phyloP scores from a whole-genome alignment of 2,329 filamentous ascomycete species.

The Paraphaeosphaeria minitans region DNA sequence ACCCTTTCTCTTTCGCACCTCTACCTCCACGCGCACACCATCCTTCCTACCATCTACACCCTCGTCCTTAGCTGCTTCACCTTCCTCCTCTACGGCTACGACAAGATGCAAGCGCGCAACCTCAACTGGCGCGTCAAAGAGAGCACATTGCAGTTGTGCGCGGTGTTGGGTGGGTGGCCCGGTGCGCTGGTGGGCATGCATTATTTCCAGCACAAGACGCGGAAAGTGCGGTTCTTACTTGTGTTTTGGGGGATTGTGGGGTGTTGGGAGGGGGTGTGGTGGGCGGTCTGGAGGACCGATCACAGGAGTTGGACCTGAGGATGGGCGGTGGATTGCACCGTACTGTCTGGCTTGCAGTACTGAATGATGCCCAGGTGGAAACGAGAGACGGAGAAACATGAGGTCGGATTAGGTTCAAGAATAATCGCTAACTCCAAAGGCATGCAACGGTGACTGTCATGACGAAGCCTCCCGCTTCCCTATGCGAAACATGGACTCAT shows the following conservation, averaged over 20 bases:
- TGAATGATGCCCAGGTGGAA: not conserved
- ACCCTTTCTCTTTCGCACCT: conserved; percentile 56
- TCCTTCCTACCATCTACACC: conserved; percentile 25
- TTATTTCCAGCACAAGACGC: conserved; percentile 46
- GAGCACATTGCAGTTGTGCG: conserved; percentile 35
- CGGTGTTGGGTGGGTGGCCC: conserved; percentile 41
- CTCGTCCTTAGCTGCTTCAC: conserved; percentile 28
- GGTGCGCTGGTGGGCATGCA: conserved; percentile 41
- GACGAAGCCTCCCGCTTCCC: no score
- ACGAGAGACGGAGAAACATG: not conserved
- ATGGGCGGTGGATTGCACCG: not conserved
- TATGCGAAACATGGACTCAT: not conserved
- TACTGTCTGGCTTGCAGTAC: no score
- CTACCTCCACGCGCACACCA: conserved; percentile 20
- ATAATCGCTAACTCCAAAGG: not conserved
- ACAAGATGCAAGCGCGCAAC: conserved; percentile 43
- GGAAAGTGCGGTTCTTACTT: conserved; percentile 35
- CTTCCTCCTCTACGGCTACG: conserved; percentile 42
- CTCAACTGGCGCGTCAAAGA: conserved; percentile 41
- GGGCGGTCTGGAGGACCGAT: conserved; percentile 25
- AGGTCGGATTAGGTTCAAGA: not conserved
- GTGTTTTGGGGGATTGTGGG: conserved; percentile 40
- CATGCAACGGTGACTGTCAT: conserved; percentile 1
- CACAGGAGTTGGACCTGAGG: not conserved
- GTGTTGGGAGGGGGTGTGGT: conserved; percentile 36